Percentiles rank a stretch among this genome's conserved stretches.
These are phyloP conservation scores for Peronospora farinosa DNA, from an alignment of 352 stramenopile species.

Conservation along the genomic window DNA sequence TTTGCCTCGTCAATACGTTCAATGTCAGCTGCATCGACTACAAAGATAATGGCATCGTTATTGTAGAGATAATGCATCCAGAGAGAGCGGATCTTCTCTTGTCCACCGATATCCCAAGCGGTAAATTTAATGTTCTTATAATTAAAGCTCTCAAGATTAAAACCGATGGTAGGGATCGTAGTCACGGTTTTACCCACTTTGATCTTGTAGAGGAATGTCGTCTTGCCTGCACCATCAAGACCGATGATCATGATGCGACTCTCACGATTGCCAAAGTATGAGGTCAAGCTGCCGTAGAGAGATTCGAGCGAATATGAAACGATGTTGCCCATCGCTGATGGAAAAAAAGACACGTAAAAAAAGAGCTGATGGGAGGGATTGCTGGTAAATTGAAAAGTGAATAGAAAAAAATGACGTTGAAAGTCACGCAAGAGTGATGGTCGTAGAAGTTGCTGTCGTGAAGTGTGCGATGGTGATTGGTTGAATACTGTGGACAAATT, in stretches of 20 bases:
- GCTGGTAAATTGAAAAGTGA: conserved; percentile 15
- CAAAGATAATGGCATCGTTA: conserved; percentile 77
- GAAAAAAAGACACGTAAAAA: background rate
- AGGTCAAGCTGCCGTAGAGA: conserved; percentile 26
- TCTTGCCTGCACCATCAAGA: conserved; percentile 94
- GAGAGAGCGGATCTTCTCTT: conserved; percentile 36
- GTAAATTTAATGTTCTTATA: conserved; percentile 74
- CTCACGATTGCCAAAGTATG: conserved; percentile 33
- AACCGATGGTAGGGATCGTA: conserved; percentile 82
- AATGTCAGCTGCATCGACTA: conserved; percentile 60
- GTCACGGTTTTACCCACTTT: conserved; percentile 67
- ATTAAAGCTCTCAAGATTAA: conserved; percentile 79
- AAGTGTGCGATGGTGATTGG: conserved; percentile 18
- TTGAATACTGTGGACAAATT: conserved; percentile 4
- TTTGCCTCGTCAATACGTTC: conserved; percentile 45
- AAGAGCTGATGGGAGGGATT: too few relatives aligned
- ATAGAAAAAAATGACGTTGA: conserved; percentile 2
- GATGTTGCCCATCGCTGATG: conserved; percentile 44
- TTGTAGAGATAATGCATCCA: conserved; percentile 68
- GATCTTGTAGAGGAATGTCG: conserved; percentile 91
- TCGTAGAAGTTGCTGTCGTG: conserved; percentile 19
- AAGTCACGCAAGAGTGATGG: conserved; percentile 10
- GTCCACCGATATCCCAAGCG: conserved; percentile 77
- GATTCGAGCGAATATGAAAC: conserved; percentile 33
- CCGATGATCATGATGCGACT: conserved; percentile 86